phyloP scores from a whole-genome alignment of 495 filamentous ascomycete species.

The Glarea lozoyensis region DNA sequence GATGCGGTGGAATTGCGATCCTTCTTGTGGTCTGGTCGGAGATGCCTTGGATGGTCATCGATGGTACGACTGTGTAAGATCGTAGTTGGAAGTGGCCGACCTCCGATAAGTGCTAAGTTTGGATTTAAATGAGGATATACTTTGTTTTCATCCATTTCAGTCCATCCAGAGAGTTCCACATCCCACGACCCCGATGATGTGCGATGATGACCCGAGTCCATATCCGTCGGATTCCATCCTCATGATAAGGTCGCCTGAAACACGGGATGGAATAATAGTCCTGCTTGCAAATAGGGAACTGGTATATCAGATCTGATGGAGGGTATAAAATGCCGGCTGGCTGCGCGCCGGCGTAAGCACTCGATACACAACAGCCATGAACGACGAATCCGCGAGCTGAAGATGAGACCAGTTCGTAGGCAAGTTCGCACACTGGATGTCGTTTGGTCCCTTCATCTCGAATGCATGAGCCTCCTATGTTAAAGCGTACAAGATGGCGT shows the following conservation, averaged over 20 bases:
- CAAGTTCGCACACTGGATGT: not conserved
- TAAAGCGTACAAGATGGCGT: slow-evolving; percentile 7
- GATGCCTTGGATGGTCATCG: slow-evolving; percentile 9
- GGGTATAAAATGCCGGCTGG: slow-evolving; percentile 5
- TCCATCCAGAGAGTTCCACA: not conserved
- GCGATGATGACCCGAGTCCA: too few species aligned
- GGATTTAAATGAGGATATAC: not conserved
- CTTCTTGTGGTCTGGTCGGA: not conserved
- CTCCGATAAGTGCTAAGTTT: not conserved
- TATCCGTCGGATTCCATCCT: not conserved
- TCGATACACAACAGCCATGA: slow-evolving; percentile 2
- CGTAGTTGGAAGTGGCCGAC: not conserved
- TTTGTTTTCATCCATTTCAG: not conserved
- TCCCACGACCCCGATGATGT: not conserved
- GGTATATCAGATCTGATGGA: slow-evolving; percentile 7
- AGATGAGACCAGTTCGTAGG: too few species aligned
- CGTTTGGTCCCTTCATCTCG: slow-evolving; percentile 4
- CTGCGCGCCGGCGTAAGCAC: slow-evolving; percentile 7
- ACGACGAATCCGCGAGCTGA: slow-evolving; percentile 2
- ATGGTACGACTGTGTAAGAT: slow-evolving; percentile 8
- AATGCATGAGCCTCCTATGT: slow-evolving; percentile 11
- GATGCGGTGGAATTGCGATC: not conserved
- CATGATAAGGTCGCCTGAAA: slow-evolving; percentile 6
- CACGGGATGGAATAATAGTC: slow-evolving; percentile 10
- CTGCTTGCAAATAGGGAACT: slow-evolving; percentile 4